These are phyloP conservation scores for Plasmodium fragile DNA, from an alignment of 169 alveolate genomes.

Conservation along the genomic window DNA sequence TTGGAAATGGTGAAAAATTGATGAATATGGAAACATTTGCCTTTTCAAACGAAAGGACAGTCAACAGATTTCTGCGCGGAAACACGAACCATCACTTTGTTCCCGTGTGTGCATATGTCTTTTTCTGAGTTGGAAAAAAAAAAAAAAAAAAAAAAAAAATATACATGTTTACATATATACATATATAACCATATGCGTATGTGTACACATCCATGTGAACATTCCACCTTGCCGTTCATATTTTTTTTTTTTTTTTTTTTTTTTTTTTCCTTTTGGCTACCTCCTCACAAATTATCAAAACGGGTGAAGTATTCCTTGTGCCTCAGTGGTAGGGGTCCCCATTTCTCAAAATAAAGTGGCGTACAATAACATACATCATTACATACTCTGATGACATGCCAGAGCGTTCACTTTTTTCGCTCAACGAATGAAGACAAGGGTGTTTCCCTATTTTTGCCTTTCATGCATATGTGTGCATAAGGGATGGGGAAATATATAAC, in stretches of 20 bases:
- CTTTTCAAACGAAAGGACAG: not conserved
- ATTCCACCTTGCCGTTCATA: not conserved
- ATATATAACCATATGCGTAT: not conserved
- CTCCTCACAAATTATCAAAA: not conserved
- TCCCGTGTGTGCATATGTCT: constrained; percentile 20
- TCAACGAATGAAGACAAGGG: not conserved
- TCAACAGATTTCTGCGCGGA: not conserved
- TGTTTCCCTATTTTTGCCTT: not conserved
- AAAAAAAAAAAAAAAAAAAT: constrained; percentile 19
- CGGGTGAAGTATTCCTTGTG: not conserved
- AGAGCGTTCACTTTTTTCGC: not conserved
- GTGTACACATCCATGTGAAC: constrained; percentile 3
- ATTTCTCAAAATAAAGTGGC: not conserved
- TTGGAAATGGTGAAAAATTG: constrained; percentile 1
- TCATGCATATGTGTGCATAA: constrained; percentile 46
- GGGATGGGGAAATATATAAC: not conserved
- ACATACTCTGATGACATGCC: not conserved
- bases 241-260: constrained; percentile 8
- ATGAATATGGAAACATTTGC: constrained; percentile 4
- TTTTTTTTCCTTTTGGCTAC: constrained; percentile 30
- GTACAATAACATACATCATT: not conserved
- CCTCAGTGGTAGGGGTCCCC: not conserved
- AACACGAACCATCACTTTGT: constrained; percentile 2
- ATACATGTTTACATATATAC: not conserved
- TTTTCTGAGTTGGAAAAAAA: constrained; percentile 1